Evolutionary conservation across 176 grass and related monocot species (phyloP).

Genomic region (Ensete ventricosum): DNA sequence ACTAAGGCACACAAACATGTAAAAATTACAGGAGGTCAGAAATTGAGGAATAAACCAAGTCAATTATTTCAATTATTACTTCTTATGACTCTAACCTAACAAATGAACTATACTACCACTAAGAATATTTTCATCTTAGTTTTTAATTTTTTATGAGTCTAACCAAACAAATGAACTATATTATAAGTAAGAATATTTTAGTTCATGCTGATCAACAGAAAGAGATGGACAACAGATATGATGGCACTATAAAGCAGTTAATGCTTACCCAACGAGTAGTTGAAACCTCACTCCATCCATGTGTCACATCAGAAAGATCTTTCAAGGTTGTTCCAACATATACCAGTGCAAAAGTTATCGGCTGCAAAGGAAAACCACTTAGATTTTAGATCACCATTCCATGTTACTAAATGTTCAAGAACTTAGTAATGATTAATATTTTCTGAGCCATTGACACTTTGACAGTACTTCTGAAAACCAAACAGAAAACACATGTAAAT

Average conservation of each 20-base stretch:
- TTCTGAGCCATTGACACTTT: neutral
- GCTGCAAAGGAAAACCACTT: slow-evolving; percentile 39
- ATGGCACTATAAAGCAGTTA: neutral
- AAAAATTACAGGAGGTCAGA: neutral
- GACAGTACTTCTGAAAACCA: neutral
- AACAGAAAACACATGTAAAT: neutral
- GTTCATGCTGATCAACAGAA: too few relatives aligned
- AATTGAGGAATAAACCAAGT: neutral
- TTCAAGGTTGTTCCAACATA: slow-evolving; percentile 97
- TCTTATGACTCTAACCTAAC: neutral
- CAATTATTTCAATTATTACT: neutral
- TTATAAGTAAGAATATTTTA: neutral
- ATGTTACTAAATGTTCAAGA: neutral
- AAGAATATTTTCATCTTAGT: neutral
- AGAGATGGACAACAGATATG: neutral
- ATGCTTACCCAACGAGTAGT: slow-evolving; percentile 79
- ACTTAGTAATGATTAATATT: neutral
- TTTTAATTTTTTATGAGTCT: too few relatives aligned
- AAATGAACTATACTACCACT: neutral
- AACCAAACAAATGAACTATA: neutral
- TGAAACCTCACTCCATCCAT: slow-evolving; percentile 92
- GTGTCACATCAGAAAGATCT: slow-evolving; percentile 97
- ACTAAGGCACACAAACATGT: neutral
- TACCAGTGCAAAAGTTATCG: slow-evolving; percentile 85
- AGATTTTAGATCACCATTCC: neutral